Conservation (phyloP, 2,329 filamentous ascomycete genomes). For the Xylaria sp. region DNA sequence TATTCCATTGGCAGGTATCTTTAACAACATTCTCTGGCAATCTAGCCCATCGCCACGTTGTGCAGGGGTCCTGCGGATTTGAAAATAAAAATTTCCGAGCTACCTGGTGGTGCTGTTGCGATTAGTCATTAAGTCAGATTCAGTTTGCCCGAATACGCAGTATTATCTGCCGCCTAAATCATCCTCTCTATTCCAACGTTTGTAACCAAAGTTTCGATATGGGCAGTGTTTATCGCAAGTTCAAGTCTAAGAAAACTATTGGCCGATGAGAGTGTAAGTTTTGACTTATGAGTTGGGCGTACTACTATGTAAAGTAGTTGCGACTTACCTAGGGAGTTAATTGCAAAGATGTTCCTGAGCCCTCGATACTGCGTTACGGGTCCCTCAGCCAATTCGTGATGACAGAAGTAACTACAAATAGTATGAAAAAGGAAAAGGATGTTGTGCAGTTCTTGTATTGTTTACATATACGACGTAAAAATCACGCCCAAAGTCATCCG, state of each 20-base stretch:
- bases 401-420: too few species aligned
- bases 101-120: neutral
- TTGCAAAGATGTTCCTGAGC: neutral
- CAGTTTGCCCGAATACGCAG: neutral
- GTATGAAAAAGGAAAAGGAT: too few species aligned
- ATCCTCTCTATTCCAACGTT: too few species aligned
- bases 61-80: neutral
- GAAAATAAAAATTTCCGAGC: slow-evolving; percentile 7
- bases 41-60: neutral
- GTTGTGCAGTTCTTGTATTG: neutral
- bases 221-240: neutral
- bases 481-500: neutral
- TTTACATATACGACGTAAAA: neutral
- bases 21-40: neutral
- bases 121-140: slow-evolving; percentile 2
- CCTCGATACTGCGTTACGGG: too few species aligned
- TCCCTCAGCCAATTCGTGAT: too few species aligned
- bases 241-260: neutral
- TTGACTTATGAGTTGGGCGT: neutral
- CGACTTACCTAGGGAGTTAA: neutral
- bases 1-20: neutral
- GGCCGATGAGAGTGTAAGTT: neutral
- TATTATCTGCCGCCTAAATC: neutral
- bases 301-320: neutral
- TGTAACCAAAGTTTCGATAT: neutral